A percentile compares a stretch with the other conserved stretches of the same genome.
phyloP scores from a whole-genome alignment of 495 filamentous ascomycete species.

The Xylaria nigripes region DNA sequence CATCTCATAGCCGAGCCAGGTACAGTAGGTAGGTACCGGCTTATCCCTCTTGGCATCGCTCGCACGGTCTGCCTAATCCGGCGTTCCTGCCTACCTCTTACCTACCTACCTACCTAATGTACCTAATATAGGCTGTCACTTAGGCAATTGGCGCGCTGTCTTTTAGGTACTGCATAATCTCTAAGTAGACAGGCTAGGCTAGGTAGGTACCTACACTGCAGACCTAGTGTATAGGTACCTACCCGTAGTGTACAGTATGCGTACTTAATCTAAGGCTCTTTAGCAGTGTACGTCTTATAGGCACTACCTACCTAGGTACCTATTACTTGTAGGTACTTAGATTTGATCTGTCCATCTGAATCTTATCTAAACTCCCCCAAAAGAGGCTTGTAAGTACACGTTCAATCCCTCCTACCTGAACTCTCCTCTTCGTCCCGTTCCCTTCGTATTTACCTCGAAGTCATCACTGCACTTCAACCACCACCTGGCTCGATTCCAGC shows the following conservation, averaged over 20 bases:
- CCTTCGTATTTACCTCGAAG: constrained; percentile 32
- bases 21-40: not conserved
- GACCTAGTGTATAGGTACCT: not conserved
- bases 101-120: too few species aligned
- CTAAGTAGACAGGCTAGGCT: too few species aligned
- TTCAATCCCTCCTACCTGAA: constrained; percentile 15
- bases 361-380: constrained; percentile 11
- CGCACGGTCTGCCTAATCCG: constrained; percentile 1
- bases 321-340: not conserved
- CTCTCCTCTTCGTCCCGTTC: constrained; percentile 26
- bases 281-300: too few species aligned
- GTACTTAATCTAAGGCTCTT: too few species aligned
- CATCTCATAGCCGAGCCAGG: not conserved
- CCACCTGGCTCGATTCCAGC: constrained; percentile 39
- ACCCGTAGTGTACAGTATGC: constrained; percentile 7
- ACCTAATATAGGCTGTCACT: not conserved
- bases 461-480: constrained; percentile 18
- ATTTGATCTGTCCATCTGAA: constrained; percentile 15
- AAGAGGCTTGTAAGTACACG: not conserved
- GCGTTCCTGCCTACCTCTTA: not conserved
- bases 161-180: too few species aligned
- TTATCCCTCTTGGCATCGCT: constrained; percentile 2
- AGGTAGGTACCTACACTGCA: too few species aligned
- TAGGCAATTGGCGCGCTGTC: not conserved
- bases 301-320: not conserved